A percentile compares a stretch with the other conserved stretches of the same genome.
These are phyloP conservation scores for Melastoma candidum DNA, from an alignment of 441 rosid species.

Conservation along the genomic window DNA sequence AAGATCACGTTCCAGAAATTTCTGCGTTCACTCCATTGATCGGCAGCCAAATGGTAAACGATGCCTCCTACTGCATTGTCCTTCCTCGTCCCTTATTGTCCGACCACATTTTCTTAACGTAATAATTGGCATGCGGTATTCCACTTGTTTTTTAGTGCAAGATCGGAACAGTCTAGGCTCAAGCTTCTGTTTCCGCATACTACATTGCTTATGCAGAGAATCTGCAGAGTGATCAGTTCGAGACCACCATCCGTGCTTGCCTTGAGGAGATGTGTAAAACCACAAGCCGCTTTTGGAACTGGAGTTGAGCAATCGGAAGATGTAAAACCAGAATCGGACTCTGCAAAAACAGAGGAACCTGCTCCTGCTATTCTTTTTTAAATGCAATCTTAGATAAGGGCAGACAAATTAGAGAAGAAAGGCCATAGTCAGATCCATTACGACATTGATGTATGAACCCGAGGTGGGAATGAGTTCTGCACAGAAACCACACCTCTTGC, in stretches of 20 bases:
- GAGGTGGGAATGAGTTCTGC: slow-evolving; percentile 72
- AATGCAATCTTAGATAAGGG: no score
- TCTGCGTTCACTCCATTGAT: slow-evolving; percentile 56
- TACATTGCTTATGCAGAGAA: slow-evolving; percentile 73
- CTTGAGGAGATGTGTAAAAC: slow-evolving; percentile 46
- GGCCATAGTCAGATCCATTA: no score
- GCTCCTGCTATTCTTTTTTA: no score
- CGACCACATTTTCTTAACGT: neutral
- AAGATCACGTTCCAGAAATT: slow-evolving; percentile 43
- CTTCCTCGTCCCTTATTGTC: neutral
- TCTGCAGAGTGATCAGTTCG: slow-evolving; percentile 15
- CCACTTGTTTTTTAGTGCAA: slow-evolving; percentile 40
- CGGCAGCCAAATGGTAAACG: slow-evolving; percentile 62
- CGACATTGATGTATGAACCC: slow-evolving; percentile 30
- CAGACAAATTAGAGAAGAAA: no score
- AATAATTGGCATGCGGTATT: neutral
- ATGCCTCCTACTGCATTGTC: no score
- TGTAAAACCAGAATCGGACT: neutral
- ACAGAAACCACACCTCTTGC: slow-evolving; percentile 82
- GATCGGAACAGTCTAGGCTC: slow-evolving; percentile 59
- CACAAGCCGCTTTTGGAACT: slow-evolving; percentile 17
- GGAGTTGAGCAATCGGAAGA: neutral
- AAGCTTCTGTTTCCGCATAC: slow-evolving; percentile 72
- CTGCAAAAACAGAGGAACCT: neutral
- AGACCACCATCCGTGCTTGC: slow-evolving; percentile 14